Conservation (phyloP, 83 land plant genomes). For the Thuja plicata region DNA sequence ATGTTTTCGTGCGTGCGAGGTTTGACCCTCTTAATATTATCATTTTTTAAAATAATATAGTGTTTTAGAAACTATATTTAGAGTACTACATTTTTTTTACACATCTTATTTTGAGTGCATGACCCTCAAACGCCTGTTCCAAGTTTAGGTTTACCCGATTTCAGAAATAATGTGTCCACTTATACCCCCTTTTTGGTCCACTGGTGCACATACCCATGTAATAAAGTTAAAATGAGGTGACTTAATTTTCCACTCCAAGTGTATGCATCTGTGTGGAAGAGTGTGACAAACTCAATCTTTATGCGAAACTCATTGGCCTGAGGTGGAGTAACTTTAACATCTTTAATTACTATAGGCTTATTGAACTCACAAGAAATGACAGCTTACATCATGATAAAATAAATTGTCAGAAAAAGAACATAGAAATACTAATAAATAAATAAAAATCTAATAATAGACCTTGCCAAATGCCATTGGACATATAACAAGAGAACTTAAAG, state of each 20-base stretch:
- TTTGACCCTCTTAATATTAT: no score
- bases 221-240: background rate
- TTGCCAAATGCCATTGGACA: background rate
- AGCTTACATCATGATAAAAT: constrained; percentile 37
- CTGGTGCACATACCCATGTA: no score
- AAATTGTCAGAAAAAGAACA: background rate
- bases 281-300: constrained; percentile 85
- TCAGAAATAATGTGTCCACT: no score
- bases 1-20: no score
- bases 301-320: constrained; percentile 94
- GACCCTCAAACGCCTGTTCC: no score
- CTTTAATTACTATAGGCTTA: constrained; percentile 77
- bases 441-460: background rate
- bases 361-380: constrained; percentile 86
- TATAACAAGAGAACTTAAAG: no score
- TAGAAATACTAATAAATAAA: background rate
- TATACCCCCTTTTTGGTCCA: no score
- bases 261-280: constrained; percentile 95
- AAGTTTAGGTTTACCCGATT: no score
- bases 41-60: no score
- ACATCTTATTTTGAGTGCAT: no score
- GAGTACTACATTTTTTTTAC: no score
- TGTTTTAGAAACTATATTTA: no score
- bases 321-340: constrained; percentile 88
- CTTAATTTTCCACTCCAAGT: constrained; percentile 93